Percentiles rank a stretch among this genome's conserved stretches.
Conservation (phyloP, 1,284 basidiomycete genomes). For the Leccinum subrobustum region DNA sequence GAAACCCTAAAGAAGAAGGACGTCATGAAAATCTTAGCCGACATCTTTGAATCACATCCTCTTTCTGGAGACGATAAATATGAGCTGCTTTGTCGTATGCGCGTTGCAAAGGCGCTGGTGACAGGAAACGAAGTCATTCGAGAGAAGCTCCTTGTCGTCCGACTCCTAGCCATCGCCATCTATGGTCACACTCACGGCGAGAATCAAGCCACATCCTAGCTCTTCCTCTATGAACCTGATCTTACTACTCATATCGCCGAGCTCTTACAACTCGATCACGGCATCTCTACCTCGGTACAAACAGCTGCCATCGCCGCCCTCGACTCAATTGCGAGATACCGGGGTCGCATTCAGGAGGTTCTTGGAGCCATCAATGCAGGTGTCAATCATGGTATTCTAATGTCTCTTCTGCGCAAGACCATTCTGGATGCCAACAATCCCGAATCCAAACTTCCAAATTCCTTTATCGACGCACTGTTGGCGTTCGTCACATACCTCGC, state of each 20-base stretch:
- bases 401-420: conserved; percentile 73
- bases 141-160: conserved; percentile 78
- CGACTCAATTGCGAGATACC: conserved; percentile 87
- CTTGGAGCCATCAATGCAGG: conserved; percentile 91
- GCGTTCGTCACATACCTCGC: conserved; percentile 88
- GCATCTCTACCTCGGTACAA: conserved; percentile 69
- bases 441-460: conserved; percentile 67
- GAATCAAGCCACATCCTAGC: conserved; percentile 70
- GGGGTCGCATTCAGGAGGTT: conserved; percentile 83
- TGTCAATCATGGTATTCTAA: conserved; percentile 93
- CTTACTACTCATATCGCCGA: conserved; percentile 87
- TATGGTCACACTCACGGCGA: conserved; percentile 86
- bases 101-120: conserved; percentile 70
- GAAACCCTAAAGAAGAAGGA: conserved; percentile 57
- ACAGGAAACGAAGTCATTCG: conserved; percentile 61
- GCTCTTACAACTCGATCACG: conserved; percentile 77
- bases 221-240: conserved; percentile 95
- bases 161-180: conserved; percentile 87
- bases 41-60: conserved; percentile 68
- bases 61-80: conserved; percentile 87
- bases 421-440: conserved; percentile 44
- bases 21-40: conserved; percentile 74
- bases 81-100: conserved; percentile 86
- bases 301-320: conserved; percentile 85
- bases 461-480: conserved; percentile 85